Evolutionary conservation across 805 yeast species (phyloP).

Genomic region (Yarrowia sp.): DNA sequence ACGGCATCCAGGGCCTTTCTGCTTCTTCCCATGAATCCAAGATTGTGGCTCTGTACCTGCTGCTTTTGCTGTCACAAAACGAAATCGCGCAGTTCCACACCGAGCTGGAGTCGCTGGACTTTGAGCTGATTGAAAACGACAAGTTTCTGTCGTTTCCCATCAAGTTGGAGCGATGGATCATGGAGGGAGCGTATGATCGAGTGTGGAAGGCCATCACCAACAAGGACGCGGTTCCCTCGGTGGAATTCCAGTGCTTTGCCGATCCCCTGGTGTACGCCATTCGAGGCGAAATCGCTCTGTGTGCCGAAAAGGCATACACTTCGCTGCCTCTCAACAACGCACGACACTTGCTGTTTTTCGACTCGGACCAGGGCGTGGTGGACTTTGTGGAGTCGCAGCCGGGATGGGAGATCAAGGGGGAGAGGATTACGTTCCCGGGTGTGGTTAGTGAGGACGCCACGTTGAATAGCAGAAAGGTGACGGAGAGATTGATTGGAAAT

Average conservation of each 20-base stretch:
- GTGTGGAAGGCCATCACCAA: constrained; percentile 75
- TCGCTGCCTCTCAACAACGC: constrained; percentile 78
- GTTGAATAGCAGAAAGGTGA: constrained; percentile 35
- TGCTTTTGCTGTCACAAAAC: constrained; percentile 76
- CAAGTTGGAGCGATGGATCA: constrained; percentile 84
- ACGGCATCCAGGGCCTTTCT: constrained; percentile 46
- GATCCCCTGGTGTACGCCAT: constrained; percentile 73
- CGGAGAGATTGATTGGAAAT: constrained; percentile 57
- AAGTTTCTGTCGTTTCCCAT: constrained; percentile 78
- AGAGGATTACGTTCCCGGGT: constrained; percentile 40
- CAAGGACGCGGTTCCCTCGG: constrained; percentile 49
- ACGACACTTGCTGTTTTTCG: constrained; percentile 71
- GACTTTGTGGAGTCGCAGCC: constrained; percentile 51
- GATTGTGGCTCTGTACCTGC: constrained; percentile 69
- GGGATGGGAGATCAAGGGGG: constrained; percentile 60
- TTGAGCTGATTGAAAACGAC: constrained; percentile 62
- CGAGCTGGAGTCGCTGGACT: constrained; percentile 72
- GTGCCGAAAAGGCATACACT: constrained; percentile 75
- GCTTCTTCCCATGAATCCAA: constrained; percentile 65
- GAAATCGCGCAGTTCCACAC: constrained; percentile 86
- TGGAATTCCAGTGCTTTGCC: constrained; percentile 78
- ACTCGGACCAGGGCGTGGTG: constrained; percentile 53
- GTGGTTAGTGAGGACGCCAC: constrained; percentile 43
- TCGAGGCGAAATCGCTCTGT: constrained; percentile 79
- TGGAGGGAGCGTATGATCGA: constrained; percentile 95